Conservation (phyloP, 2,329 filamentous ascomycete species). For the Tolypocladium capitatum region DNA sequence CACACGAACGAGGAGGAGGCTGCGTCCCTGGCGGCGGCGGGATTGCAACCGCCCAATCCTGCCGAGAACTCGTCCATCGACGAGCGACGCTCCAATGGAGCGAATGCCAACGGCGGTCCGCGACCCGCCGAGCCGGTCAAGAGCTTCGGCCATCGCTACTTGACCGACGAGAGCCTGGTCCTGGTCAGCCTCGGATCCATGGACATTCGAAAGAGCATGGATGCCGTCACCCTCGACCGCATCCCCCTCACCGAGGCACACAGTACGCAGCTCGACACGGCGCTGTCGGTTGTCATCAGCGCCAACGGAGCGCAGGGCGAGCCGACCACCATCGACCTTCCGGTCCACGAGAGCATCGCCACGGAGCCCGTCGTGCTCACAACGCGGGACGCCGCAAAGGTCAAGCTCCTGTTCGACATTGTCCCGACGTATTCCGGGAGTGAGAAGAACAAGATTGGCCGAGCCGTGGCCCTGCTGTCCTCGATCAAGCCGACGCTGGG, state of each 20-base stretch:
- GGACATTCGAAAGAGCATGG: conserved; percentile 73
- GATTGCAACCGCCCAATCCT: conserved; percentile 10
- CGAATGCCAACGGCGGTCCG: conserved; percentile 23
- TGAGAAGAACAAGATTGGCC: conserved; percentile 76
- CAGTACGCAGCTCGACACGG: conserved; percentile 85
- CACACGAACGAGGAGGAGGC: conserved; percentile 24
- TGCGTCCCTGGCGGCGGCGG: conserved; percentile 9
- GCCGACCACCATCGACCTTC: conserved; percentile 78
- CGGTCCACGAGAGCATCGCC: conserved; percentile 83
- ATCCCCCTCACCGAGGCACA: conserved; percentile 83
- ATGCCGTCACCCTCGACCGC: conserved; percentile 74
- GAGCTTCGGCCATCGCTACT: conserved; percentile 89
- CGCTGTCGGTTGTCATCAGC: conserved; percentile 80
- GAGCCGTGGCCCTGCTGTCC: conserved; percentile 77
- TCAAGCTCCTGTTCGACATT: conserved; percentile 87
- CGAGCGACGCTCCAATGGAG: conserved; percentile 41
- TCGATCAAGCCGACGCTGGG: conserved; percentile 74
- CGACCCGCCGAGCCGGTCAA: conserved; percentile 68
- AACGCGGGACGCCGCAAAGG: conserved; percentile 61
- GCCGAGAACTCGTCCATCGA: conserved; percentile 47
- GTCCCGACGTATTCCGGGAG: conserved; percentile 90
- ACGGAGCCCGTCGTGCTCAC: conserved; percentile 91
- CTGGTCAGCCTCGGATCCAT: conserved; percentile 88
- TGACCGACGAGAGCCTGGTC: conserved; percentile 78
- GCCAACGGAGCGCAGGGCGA: conserved; percentile 77